Conservation (phyloP, 352 stramenopile genomes). For the Globisporangium nodosum region DNA sequence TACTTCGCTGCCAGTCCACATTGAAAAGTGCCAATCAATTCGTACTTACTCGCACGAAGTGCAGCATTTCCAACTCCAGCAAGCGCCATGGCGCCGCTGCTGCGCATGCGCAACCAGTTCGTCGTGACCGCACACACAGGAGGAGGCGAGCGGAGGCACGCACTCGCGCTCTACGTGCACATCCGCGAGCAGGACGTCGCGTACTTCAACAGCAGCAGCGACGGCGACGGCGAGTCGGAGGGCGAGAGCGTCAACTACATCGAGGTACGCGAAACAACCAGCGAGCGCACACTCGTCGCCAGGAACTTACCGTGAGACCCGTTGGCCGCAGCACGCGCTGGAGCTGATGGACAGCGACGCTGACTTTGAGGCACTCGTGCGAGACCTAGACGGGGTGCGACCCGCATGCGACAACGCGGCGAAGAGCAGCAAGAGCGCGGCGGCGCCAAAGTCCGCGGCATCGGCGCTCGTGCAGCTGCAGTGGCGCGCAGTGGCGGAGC, state of each 20-base stretch:
- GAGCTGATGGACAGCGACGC: slow-evolving; percentile 43
- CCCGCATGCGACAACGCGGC: slow-evolving; percentile 25
- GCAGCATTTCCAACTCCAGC: no score
- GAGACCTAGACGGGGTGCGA: slow-evolving; percentile 42
- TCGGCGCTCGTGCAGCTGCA: slow-evolving; percentile 40
- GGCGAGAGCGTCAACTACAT: slow-evolving; percentile 20
- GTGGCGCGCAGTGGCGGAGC: slow-evolving; percentile 47
- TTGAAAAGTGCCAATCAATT: no score
- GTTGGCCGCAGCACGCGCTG: slow-evolving; percentile 26
- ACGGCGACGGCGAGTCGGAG: slow-evolving; percentile 4
- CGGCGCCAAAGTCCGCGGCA: slow-evolving; percentile 19
- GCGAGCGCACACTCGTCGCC: not conserved
- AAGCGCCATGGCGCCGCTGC: not conserved
- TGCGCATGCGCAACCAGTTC: slow-evolving; percentile 58
- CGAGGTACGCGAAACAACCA: slow-evolving; percentile 19
- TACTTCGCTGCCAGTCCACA: no score
- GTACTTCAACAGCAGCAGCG: slow-evolving; percentile 34
- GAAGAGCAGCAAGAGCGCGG: slow-evolving; percentile 21
- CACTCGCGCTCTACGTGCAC: slow-evolving; percentile 50
- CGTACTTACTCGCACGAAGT: no score
- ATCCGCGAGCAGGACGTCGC: slow-evolving; percentile 47
- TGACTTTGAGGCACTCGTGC: slow-evolving; percentile 46
- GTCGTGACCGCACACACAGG: slow-evolving; percentile 31
- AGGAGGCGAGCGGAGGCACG: slow-evolving; percentile 39
- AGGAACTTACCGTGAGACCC: not conserved